These are phyloP conservation scores for Ophiostoma sp. DNA, from an alignment of 2,329 filamentous ascomycete species.

Conservation along the genomic window DNA sequence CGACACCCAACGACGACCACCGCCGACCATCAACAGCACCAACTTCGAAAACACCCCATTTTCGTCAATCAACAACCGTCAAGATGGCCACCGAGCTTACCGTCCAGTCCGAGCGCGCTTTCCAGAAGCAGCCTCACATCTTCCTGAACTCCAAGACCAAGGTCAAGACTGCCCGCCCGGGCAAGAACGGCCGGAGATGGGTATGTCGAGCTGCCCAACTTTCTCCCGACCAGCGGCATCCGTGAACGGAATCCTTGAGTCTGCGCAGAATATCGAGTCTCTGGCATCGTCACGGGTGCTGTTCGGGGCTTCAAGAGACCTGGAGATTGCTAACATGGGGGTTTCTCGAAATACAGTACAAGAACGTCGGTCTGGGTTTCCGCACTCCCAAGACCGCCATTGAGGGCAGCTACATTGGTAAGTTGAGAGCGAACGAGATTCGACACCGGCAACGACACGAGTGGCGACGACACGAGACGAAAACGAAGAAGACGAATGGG, in stretches of 20 bases:
- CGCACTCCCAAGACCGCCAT: constrained; percentile 97
- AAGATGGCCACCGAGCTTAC: constrained; percentile 96
- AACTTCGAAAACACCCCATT: constrained; percentile 13
- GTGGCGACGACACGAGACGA: background rate
- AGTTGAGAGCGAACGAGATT: constrained; percentile 39
- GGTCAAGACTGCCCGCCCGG: constrained; percentile 74
- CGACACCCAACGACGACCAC: constrained; percentile 18
- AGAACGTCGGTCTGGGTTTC: constrained; percentile 99
- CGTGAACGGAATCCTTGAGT: background rate
- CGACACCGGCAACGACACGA: background rate
- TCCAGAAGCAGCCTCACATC: constrained; percentile 99
- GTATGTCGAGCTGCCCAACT: constrained; percentile 22
- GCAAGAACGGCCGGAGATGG: constrained; percentile 85
- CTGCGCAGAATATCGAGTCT: background rate
- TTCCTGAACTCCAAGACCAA: constrained; percentile 97
- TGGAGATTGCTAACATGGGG: constrained; percentile 14
- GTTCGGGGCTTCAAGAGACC: background rate
- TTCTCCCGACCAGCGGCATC: background rate
- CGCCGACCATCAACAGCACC: constrained; percentile 16
- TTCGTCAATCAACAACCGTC: constrained; percentile 22
- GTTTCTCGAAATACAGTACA: constrained; percentile 54
- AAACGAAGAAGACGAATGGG: constrained; percentile 3
- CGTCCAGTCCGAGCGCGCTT: constrained; percentile 99
- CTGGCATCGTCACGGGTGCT: background rate
- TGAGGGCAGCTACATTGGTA: constrained; percentile 99